A percentile compares a stretch with the other conserved stretches of the same genome.
Conservation (phyloP, 1,139 yeast species). For the Kluyveromyces sp. region DNA sequence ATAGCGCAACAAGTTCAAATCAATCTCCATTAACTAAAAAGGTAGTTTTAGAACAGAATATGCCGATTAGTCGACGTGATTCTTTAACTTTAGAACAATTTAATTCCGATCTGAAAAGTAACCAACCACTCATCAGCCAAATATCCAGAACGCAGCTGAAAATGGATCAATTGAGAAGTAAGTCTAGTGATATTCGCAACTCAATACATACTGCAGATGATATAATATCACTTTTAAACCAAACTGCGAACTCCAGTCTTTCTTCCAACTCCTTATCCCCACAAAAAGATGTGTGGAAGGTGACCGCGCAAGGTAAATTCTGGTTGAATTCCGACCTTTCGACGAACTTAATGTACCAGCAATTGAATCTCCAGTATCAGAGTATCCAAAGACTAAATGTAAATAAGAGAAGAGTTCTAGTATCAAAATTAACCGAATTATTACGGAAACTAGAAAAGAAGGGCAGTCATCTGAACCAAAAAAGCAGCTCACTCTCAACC, state of each 20-base stretch:
- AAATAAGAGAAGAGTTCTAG: not conserved
- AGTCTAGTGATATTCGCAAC: not conserved
- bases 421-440: not conserved
- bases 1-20: constrained; percentile 11
- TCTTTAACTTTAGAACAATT: constrained; percentile 9
- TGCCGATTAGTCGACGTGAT: constrained; percentile 5
- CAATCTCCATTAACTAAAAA: constrained; percentile 11
- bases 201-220: not conserved
- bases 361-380: constrained; percentile 7
- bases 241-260: not conserved
- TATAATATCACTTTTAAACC: not conserved
- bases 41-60: not conserved
- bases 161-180: not conserved
- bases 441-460: not conserved
- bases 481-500: not conserved
- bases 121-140: not conserved
- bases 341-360: constrained; percentile 8
- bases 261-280: not conserved
- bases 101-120: not conserved
- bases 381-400: constrained; percentile 6
- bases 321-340: constrained; percentile 10
- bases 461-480: not conserved
- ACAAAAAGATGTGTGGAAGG: constrained; percentile 1
- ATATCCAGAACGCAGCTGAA: constrained; percentile 3
- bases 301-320: constrained; percentile 6